Evolutionary conservation across 1,284 basidiomycete genomes (phyloP).

Genomic region (Boletus semigastroideus): DNA sequence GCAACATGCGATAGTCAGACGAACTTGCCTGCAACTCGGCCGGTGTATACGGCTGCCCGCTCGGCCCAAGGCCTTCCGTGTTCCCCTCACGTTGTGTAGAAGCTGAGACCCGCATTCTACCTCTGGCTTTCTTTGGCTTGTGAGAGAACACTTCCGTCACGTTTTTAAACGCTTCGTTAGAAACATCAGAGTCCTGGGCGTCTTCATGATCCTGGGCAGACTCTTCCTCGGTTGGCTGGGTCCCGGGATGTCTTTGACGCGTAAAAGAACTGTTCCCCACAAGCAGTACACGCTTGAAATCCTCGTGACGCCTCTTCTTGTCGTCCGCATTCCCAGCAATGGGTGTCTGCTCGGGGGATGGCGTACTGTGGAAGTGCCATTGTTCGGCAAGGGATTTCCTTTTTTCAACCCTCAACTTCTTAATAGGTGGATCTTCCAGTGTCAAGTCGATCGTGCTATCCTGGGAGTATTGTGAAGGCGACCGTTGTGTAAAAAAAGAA

Average conservation of each 20-base stretch:
- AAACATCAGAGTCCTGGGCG: constrained; percentile 38
- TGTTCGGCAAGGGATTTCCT: constrained; percentile 24
- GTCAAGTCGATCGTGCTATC: constrained; percentile 57
- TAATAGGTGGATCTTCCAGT: constrained; percentile 40
- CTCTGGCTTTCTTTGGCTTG: constrained; percentile 34
- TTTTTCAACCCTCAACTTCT: constrained; percentile 33
- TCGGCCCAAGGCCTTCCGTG: constrained; percentile 64
- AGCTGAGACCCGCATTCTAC: constrained; percentile 25
- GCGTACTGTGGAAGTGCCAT: constrained; percentile 38
- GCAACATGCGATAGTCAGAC: background rate
- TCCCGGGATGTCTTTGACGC: constrained; percentile 2
- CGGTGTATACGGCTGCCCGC: constrained; percentile 79
- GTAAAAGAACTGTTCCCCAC: constrained; percentile 42
- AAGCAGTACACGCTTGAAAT: constrained; percentile 57
- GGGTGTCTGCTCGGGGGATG: constrained; percentile 16
- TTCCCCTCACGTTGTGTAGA: constrained; percentile 39
- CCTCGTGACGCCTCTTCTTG: constrained; percentile 41
- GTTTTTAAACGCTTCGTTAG: constrained; percentile 49
- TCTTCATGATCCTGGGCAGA: constrained; percentile 26
- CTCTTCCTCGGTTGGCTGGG: constrained; percentile 21
- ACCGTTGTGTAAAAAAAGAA: constrained; percentile 48
- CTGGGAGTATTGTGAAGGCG: constrained; percentile 26
- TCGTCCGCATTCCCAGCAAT: constrained; percentile 14
- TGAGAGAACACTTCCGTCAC: constrained; percentile 50
- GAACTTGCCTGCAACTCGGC: constrained; percentile 73